These are phyloP conservation scores for Striga asiatica DNA, from an alignment of 257 asterid species.

Conservation along the genomic window DNA sequence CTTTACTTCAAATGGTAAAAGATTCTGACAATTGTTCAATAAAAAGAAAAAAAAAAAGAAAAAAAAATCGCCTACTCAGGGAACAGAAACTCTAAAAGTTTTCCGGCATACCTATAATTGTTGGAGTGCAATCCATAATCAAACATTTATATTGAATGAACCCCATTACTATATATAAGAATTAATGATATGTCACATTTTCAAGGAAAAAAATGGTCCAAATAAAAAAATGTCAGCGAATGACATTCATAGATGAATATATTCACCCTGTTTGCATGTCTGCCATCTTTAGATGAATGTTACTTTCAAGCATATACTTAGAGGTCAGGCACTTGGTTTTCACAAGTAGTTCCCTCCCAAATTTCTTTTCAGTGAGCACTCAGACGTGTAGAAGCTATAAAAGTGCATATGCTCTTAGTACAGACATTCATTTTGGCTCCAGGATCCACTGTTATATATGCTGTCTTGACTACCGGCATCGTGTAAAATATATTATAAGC, in stretches of 20 bases:
- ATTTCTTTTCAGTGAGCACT: neutral
- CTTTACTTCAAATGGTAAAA: too few relatives aligned
- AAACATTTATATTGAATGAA: neutral
- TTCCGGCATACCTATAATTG: neutral
- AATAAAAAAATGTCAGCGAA: neutral
- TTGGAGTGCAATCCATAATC: neutral
- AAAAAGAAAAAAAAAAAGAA: neutral
- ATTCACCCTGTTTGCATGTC: neutral
- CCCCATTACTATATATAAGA: neutral
- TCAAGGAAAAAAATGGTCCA: neutral
- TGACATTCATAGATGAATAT: neutral
- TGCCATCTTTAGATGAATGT: neutral
- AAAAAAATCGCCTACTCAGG: neutral
- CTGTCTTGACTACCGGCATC: neutral
- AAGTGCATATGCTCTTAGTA: neutral
- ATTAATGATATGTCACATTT: slow-evolving; percentile 5
- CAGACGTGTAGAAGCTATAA: neutral
- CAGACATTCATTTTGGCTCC: neutral
- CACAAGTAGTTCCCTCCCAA: neutral
- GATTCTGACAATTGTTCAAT: too few relatives aligned
- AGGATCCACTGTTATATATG: neutral
- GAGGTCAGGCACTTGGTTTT: neutral
- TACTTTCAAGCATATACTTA: neutral
- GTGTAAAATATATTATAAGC: slow-evolving; percentile 1
- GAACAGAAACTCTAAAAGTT: neutral